phyloP scores from a whole-genome alignment of 2,329 filamentous ascomycete species.

The Venturia asperata region DNA sequence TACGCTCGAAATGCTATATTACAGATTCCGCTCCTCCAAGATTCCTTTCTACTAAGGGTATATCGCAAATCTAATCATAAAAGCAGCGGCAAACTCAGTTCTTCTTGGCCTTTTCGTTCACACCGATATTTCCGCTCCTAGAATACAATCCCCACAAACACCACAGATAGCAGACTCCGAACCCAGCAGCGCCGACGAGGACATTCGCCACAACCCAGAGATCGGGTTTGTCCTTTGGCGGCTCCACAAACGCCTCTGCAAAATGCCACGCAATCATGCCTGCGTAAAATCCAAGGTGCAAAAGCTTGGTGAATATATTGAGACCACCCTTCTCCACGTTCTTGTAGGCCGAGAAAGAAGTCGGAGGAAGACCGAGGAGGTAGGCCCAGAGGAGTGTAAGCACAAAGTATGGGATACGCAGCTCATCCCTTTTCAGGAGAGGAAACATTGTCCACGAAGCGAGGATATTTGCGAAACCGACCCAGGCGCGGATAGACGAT shows the following conservation, averaged over 20 bases:
- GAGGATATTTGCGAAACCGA: conserved; percentile 89
- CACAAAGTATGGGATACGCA: conserved; percentile 77
- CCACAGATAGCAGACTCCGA: conserved; percentile 85
- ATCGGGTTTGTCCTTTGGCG: conserved; percentile 76
- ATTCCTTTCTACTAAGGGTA: conserved; percentile 5
- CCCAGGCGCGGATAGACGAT: conserved; percentile 74
- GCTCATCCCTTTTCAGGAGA: conserved; percentile 73
- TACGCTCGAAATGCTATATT: conserved; percentile 8
- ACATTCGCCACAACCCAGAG: conserved; percentile 92
- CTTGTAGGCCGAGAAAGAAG: conserved; percentile 62
- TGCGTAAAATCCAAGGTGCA: conserved; percentile 65
- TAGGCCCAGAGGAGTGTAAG: conserved; percentile 86
- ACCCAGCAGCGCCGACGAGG: conserved; percentile 75
- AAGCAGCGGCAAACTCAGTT: not conserved
- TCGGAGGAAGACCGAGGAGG: conserved; percentile 77
- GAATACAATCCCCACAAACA: conserved; percentile 63
- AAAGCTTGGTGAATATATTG: conserved; percentile 54
- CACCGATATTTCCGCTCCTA: conserved; percentile 47
- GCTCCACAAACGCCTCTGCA: conserved; percentile 58
- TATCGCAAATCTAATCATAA: conserved; percentile 4
- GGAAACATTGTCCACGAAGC: conserved; percentile 93
- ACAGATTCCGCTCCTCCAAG: conserved; percentile 11
- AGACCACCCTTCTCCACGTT: conserved; percentile 37
- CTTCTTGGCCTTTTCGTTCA: conserved; percentile 12
- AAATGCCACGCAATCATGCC: conserved; percentile 78